Evolutionary conservation across 352 stramenopile species (phyloP).

Genomic region (Phytophthora uliginosa): DNA sequence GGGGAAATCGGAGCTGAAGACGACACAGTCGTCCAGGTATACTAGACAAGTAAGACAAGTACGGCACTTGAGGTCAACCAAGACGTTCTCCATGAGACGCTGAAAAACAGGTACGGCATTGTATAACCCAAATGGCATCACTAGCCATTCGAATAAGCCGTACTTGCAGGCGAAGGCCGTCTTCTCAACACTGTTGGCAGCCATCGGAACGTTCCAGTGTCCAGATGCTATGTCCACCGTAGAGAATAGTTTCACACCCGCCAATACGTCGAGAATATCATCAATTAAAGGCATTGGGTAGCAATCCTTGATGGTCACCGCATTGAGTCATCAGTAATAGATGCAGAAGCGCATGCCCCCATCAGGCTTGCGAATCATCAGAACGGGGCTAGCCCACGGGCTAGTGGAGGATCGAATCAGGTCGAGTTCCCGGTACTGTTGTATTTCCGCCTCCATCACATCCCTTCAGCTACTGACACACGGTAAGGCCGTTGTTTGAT

Average conservation of each 20-base stretch:
- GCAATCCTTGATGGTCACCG: constrained; percentile 13
- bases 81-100: constrained; percentile 11
- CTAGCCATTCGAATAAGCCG: background rate
- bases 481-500: no score
- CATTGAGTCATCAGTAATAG: constrained; percentile 14
- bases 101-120: constrained; percentile 1
- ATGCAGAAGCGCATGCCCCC: constrained; percentile 21
- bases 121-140: constrained; percentile 4
- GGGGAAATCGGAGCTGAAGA: no score
- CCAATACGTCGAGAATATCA: constrained; percentile 16
- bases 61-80: constrained; percentile 4
- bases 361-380: background rate
- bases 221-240: background rate
- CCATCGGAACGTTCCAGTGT: constrained; percentile 5
- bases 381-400: no score
- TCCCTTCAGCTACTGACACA: no score
- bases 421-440: no score
- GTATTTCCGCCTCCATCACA: no score
- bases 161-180: constrained; percentile 14
- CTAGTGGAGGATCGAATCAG: no score
- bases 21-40: constrained; percentile 6
- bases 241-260: constrained; percentile 4
- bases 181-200: background rate
- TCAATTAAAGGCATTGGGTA: constrained; percentile 17
- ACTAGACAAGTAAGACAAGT: constrained; percentile 10